phyloP scores from a whole-genome alignment of 2,329 filamentous ascomycete species.

The Shiraia sp. region DNA sequence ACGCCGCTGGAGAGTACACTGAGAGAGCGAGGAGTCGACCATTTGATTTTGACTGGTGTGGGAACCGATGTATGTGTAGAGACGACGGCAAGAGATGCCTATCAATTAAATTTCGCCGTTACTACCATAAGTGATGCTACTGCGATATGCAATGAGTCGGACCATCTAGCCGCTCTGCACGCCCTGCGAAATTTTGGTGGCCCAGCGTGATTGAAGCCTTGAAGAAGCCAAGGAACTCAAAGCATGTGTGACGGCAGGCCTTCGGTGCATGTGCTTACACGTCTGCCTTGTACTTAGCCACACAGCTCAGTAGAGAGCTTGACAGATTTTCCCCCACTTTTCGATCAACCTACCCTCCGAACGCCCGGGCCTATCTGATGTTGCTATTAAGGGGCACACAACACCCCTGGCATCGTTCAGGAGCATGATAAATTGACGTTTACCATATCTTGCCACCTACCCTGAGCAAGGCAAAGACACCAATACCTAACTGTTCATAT shows the following conservation, averaged over 20 bases:
- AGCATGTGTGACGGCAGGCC: conserved; percentile 5
- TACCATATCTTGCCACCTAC: too few relatives aligned
- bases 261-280: conserved; percentile 4
- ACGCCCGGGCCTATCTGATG: too few relatives aligned
- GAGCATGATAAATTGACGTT: too few relatives aligned
- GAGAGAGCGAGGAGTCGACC: conserved; percentile 12
- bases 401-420: too few relatives aligned
- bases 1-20: too few relatives aligned
- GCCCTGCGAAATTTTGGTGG: conserved; percentile 8
- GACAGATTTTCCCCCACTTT: conserved; percentile 6
- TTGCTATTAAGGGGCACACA: too few relatives aligned
- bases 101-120: conserved; percentile 4
- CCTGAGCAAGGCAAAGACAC: too few relatives aligned
- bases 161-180: conserved; percentile 8
- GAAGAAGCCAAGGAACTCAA: conserved; percentile 7
- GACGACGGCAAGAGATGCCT: conserved; percentile 7
- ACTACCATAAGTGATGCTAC: conserved; percentile 9
- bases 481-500: too few relatives aligned
- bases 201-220: conserved; percentile 5
- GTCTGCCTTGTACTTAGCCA: too few relatives aligned
- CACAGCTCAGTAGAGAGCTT: too few relatives aligned
- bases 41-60: conserved; percentile 16
- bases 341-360: conserved; percentile 5
- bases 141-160: conserved; percentile 6
- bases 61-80: conserved; percentile 16